Base-by-base conservation (phyloP, 352 stramenopile genomes). In the Globisporangium paddicum region DNA sequence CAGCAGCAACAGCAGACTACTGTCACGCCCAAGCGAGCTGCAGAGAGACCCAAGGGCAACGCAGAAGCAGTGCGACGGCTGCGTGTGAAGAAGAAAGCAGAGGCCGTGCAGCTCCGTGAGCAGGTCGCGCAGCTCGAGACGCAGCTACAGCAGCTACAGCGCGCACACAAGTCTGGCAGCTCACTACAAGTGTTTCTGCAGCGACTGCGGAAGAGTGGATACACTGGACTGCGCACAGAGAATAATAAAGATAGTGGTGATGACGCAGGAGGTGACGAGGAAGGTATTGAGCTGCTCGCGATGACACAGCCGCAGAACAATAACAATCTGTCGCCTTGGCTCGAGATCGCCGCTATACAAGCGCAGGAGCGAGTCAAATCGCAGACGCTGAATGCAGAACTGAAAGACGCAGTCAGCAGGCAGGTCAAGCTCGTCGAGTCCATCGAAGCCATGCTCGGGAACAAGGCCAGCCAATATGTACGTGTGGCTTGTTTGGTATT, bases 281-380 rank as follows among this genome's bases (percentile, higher is more conserved):
- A n/a, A n/a, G n/a, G n/a, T n/a, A n/a, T n/a, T n/a, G n/a, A n/a
- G n/a, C n/a, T n/a, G n/a, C n/a, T n/a, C n/a, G n/a, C n/a, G n/a
- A n/a, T n/a, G n/a, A n/a, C n/a, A n/a, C n/a, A n/a, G n/a, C n/a
- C n/a, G n/a, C n/a, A n/a, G n/a, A n/a, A n/a, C n/a, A n/a, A n/a
- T n/a, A n/a, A n/a, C n/a, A n/a, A n/a, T n/a, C n/a, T 69, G 16
- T 68, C 69, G 0, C 58, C 80, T 14, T 86, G 76, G 76, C 50
- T 73, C 23, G 66, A 64, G 32, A 45, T 83, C 1, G 73, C 73
- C 28, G 72, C 57, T 14, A 42, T 66, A 7, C 73, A 79, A 41
- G 74, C 70, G 37, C 62, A 66, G n/a, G 73, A 77, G 42, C 62
- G 71, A 10, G 60, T 71, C 50, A 66, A 66, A 10, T 62, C 72